These are phyloP conservation scores for Drechslerella coelobrocha DNA, from an alignment of 2,329 filamentous ascomycete genomes.

Conservation along the genomic window DNA sequence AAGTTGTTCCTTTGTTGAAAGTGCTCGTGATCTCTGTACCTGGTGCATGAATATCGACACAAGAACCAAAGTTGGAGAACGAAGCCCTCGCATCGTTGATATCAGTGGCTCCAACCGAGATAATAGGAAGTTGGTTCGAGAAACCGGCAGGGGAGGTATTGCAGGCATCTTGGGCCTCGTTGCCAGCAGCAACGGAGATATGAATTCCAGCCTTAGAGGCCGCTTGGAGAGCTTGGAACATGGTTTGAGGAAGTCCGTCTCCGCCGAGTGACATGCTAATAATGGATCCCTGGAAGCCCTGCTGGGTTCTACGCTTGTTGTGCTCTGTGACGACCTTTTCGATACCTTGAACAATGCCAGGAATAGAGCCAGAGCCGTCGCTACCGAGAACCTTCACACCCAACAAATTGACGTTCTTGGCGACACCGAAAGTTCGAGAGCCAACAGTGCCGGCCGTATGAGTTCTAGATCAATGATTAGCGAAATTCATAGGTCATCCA, in stretches of 20 bases:
- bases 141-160: constrained; percentile 58
- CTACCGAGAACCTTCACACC: constrained; percentile 61
- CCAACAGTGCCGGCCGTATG: constrained; percentile 54
- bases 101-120: constrained; percentile 59
- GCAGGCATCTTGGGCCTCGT: constrained; percentile 55
- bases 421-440: constrained; percentile 59
- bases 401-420: constrained; percentile 61
- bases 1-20: constrained; percentile 60
- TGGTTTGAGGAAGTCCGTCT: constrained; percentile 59
- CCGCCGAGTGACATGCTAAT: constrained; percentile 68
- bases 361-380: constrained; percentile 56
- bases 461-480: constrained; percentile 33
- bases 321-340: constrained; percentile 61
- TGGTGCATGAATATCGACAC: constrained; percentile 67
- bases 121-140: constrained; percentile 57
- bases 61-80: constrained; percentile 62
- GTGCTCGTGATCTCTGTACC: constrained; percentile 64
- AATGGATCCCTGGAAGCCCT: constrained; percentile 58
- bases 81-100: constrained; percentile 56
- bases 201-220: constrained; percentile 60
- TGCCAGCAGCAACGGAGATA: constrained; percentile 60
- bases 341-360: constrained; percentile 58
- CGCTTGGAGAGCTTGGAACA: constrained; percentile 63
- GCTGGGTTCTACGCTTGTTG: constrained; percentile 59
- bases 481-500: not conserved